Evolutionary conservation across 352 stramenopile genomes (phyloP).

Genomic region (Peronosclerospora sorghi): DNA sequence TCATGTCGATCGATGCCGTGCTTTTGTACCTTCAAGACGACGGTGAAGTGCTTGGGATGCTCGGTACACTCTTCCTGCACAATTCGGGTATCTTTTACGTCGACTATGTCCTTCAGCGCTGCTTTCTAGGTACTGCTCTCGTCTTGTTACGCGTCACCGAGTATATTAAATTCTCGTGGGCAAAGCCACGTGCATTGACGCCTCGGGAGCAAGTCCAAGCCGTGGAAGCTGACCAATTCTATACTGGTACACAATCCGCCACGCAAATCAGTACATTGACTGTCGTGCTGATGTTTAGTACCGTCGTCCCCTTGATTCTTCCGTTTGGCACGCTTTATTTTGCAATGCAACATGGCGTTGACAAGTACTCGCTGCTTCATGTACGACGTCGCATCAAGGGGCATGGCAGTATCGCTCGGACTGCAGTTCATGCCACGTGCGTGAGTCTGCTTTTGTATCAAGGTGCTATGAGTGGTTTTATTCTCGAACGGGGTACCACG

Average conservation of each 20-base stretch:
- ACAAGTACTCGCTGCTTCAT: conserved; percentile 78
- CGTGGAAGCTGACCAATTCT: conserved; percentile 71
- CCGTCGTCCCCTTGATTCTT: conserved; percentile 75
- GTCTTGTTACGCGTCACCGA: conserved; percentile 67
- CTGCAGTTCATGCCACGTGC: conserved; percentile 67
- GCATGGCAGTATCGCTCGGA: conserved; percentile 70
- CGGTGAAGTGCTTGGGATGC: conserved; percentile 66
- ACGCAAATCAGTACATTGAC: conserved; percentile 80
- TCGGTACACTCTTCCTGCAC: conserved; percentile 77
- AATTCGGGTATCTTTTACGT: conserved; percentile 86
- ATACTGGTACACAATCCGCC: conserved; percentile 72
- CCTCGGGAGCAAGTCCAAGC: conserved; percentile 52
- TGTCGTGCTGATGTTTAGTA: conserved; percentile 77
- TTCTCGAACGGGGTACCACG: conserved; percentile 67
- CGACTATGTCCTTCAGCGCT: conserved; percentile 78
- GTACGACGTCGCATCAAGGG: conserved; percentile 79
- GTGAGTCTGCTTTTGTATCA: conserved; percentile 76
- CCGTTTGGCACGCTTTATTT: conserved; percentile 77
- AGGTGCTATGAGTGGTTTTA: conserved; percentile 74
- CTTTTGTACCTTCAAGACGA: conserved; percentile 66
- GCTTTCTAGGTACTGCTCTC: conserved; percentile 69
- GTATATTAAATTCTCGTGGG: conserved; percentile 71
- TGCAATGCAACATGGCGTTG: conserved; percentile 69
- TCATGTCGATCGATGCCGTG: conserved; percentile 80
- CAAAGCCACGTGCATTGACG: conserved; percentile 69